phyloP scores from a whole-genome alignment of 257 asterid genomes.

The Plantago major region DNA sequence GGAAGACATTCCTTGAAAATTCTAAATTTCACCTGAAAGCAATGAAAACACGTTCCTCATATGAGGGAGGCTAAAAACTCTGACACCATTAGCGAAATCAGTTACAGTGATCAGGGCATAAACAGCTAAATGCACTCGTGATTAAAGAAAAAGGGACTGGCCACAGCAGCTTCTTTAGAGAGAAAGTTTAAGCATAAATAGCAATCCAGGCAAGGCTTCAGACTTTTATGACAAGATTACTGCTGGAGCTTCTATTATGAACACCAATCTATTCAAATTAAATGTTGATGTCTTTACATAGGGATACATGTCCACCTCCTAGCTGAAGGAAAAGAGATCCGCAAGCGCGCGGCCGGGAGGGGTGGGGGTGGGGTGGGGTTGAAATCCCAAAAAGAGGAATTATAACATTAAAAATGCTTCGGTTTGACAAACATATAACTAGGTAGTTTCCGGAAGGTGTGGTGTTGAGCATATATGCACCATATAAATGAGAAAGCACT shows the following conservation, averaged over 20 bases:
- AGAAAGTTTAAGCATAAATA: neutral
- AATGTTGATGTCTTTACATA: too few relatives aligned
- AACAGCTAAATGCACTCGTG: constrained; percentile 9
- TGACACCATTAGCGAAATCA: constrained; percentile 2
- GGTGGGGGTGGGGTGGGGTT: too few relatives aligned
- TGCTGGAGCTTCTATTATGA: too few relatives aligned
- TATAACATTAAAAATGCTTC: neutral
- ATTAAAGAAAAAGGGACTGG: neutral
- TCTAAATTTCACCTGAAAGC: constrained; percentile 55
- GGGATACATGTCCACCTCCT: too few relatives aligned
- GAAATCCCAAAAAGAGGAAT: too few relatives aligned
- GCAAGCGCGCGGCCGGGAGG: too few relatives aligned
- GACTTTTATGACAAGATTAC: too few relatives aligned
- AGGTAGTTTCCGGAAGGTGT: neutral
- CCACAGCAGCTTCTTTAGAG: constrained; percentile 4
- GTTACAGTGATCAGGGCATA: constrained; percentile 1
- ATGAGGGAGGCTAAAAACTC: constrained; percentile 8
- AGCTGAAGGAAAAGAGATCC: too few relatives aligned
- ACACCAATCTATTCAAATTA: too few relatives aligned
- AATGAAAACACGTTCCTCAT: constrained; percentile 19
- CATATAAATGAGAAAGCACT: constrained; percentile 4
- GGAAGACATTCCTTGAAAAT: constrained; percentile 73
- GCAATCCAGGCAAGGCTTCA: neutral
- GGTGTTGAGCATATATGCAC: neutral
- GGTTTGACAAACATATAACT: constrained; percentile 10